phyloP scores from a whole-genome alignment of 1,139 yeast species.

The Blastobotrys persicus region DNA sequence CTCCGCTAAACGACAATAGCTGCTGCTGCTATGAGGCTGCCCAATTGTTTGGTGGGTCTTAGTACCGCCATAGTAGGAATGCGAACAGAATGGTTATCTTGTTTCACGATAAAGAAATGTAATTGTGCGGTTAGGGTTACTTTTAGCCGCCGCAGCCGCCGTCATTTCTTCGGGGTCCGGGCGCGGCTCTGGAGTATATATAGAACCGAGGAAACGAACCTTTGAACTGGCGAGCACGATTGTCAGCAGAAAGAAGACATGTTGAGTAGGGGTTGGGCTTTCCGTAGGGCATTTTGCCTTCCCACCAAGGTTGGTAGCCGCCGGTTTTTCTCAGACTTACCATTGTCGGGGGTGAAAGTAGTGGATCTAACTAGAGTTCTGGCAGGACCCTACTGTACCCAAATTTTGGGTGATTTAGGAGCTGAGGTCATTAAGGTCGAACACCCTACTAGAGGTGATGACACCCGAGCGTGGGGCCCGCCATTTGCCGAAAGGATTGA shows the following conservation, averaged over 20 bases:
- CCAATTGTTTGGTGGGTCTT: no score
- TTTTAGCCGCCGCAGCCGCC: slow-evolving; percentile 8
- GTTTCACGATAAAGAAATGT: neutral
- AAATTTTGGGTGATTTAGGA: slow-evolving; percentile 43
- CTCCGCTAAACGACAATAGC: no score
- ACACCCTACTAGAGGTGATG: slow-evolving; percentile 46
- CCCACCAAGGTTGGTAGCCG: neutral
- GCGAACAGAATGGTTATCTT: no score
- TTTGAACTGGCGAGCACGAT: no score
- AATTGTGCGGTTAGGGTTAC: neutral
- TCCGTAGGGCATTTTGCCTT: neutral
- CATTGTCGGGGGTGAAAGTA: slow-evolving; percentile 39
- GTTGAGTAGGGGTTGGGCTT: neutral
- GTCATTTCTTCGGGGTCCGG: slow-evolving; percentile 8
- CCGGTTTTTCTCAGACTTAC: slow-evolving; percentile 19
- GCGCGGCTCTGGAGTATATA: neutral
- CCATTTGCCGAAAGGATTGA: slow-evolving; percentile 37
- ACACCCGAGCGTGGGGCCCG: slow-evolving; percentile 47
- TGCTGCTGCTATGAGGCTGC: no score
- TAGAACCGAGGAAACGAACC: neutral
- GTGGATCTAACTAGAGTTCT: slow-evolving; percentile 44
- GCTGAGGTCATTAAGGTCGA: slow-evolving; percentile 45
- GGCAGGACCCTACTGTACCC: slow-evolving; percentile 46
- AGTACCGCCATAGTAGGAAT: no score
- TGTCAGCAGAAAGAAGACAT: neutral